Evolutionary conservation across 2,329 filamentous ascomycete species (phyloP).

Genomic region (Epichloe aotearoae): DNA sequence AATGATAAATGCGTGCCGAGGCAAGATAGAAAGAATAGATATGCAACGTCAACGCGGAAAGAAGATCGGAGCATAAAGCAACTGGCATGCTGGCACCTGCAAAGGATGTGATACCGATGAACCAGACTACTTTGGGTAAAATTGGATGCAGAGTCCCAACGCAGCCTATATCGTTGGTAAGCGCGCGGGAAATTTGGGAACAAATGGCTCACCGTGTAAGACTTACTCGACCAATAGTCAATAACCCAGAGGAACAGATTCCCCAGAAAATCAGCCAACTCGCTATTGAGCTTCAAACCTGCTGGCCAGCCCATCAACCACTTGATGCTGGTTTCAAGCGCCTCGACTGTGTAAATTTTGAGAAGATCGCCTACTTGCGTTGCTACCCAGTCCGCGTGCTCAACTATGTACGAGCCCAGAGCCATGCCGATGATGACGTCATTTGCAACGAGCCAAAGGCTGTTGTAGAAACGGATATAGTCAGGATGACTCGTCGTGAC

Average conservation of each 20-base stretch:
- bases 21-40: slow-evolving; percentile 98
- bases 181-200: slow-evolving; percentile 7
- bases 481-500: slow-evolving; percentile 91
- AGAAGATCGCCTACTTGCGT: slow-evolving; percentile 64
- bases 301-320: slow-evolving; percentile 97
- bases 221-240: slow-evolving; percentile 82
- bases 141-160: slow-evolving; percentile 65
- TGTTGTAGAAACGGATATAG: slow-evolving; percentile 98
- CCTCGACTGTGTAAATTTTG: slow-evolving; percentile 73
- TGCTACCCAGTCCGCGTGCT: slow-evolving; percentile 79
- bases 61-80: slow-evolving; percentile 83
- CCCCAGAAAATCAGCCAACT: slow-evolving; percentile 85
- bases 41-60: slow-evolving; percentile 84
- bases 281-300: slow-evolving; percentile 86
- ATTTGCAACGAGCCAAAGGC: slow-evolving; percentile 94
- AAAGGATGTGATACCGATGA: slow-evolving; percentile 90
- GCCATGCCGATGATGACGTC: slow-evolving; percentile 98
- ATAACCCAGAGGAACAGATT: slow-evolving; percentile 98
- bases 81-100: slow-evolving; percentile 95
- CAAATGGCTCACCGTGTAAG: background rate
- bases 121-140: slow-evolving; percentile 76
- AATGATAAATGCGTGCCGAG: slow-evolving; percentile 92
- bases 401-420: slow-evolving; percentile 89
- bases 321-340: slow-evolving; percentile 73
- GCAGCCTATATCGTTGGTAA: slow-evolving; percentile 40